These are phyloP conservation scores for Porodaedalea pini DNA, from an alignment of 1,284 basidiomycete genomes.

Conservation along the genomic window DNA sequence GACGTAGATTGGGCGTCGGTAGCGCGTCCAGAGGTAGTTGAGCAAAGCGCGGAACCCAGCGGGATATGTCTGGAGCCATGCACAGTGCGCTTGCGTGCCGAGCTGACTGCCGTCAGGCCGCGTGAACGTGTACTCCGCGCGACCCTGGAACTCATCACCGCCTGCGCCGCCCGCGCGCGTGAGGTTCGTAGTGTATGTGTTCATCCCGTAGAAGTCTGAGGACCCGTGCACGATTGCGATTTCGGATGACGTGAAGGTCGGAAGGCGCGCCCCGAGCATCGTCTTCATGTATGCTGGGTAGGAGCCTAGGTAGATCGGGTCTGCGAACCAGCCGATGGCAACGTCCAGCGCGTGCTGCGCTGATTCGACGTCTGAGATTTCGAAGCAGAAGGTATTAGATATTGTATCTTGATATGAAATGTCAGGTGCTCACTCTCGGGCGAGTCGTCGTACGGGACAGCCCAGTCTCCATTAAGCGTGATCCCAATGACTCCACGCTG, in stretches of 20 bases:
- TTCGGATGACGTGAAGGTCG: slow-evolving; percentile 62
- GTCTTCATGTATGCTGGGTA: slow-evolving; percentile 63
- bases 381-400: background rate
- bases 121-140: slow-evolving; percentile 52
- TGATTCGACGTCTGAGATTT: slow-evolving; percentile 50
- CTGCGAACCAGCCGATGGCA: slow-evolving; percentile 67
- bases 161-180: slow-evolving; percentile 53
- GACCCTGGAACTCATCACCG: slow-evolving; percentile 61
- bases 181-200: slow-evolving; percentile 72
- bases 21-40: slow-evolving; percentile 70
- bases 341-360: slow-evolving; percentile 64
- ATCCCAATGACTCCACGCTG: slow-evolving; percentile 69
- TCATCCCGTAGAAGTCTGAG: slow-evolving; percentile 70
- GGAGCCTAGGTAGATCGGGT: slow-evolving; percentile 70
- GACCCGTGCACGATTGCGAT: slow-evolving; percentile 59
- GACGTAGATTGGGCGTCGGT: slow-evolving; percentile 65
- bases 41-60: slow-evolving; percentile 61
- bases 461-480: slow-evolving; percentile 71
- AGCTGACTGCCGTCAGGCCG: slow-evolving; percentile 63
- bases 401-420: too few species aligned
- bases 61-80: slow-evolving; percentile 63
- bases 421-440: slow-evolving; percentile 66
- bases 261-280: slow-evolving; percentile 62
- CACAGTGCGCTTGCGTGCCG: slow-evolving; percentile 62
- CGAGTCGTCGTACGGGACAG: slow-evolving; percentile 62